Conservation (phyloP, 768 basidiomycete genomes). For the Mycena metata region DNA sequence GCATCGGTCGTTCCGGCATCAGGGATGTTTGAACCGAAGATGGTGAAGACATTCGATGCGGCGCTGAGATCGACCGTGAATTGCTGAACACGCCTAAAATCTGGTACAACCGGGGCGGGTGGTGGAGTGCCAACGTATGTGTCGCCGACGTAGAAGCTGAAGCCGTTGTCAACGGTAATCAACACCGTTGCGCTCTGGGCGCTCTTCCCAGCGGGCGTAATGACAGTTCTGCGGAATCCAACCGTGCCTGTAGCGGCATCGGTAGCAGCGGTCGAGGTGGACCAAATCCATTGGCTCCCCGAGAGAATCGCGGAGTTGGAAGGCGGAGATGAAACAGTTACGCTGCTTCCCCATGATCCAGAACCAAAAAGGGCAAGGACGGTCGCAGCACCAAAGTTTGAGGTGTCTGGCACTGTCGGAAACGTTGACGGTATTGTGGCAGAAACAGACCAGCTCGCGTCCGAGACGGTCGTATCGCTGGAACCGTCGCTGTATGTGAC, state of each 20-base stretch:
- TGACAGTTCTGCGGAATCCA: conserved; percentile 32
- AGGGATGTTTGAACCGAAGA: conserved; percentile 19
- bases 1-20: background rate
- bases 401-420: conserved; percentile 9
- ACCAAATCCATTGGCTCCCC: conserved; percentile 29
- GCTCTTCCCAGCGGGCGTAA: conserved; percentile 23
- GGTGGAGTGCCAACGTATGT: conserved; percentile 14
- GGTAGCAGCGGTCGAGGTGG: conserved; percentile 12
- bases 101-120: background rate
- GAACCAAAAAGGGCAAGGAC: conserved; percentile 11
- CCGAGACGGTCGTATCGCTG: conserved; percentile 19
- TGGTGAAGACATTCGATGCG: conserved; percentile 12
- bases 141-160: conserved; percentile 24
- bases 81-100: conserved; percentile 5
- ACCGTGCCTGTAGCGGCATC: conserved; percentile 17
- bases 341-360: conserved; percentile 27
- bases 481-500: conserved; percentile 27
- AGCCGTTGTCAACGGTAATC: conserved; percentile 27
- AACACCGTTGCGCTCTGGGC: conserved; percentile 19
- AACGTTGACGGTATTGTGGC: conserved; percentile 20
- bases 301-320: conserved; percentile 6
- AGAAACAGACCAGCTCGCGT: conserved; percentile 22
- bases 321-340: background rate
- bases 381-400: conserved; percentile 10
- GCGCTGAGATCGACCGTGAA: conserved; percentile 19